Base-by-base conservation (phyloP, 2,329 filamentous ascomycete species). In the Decorospora gaudefroyi region DNA sequence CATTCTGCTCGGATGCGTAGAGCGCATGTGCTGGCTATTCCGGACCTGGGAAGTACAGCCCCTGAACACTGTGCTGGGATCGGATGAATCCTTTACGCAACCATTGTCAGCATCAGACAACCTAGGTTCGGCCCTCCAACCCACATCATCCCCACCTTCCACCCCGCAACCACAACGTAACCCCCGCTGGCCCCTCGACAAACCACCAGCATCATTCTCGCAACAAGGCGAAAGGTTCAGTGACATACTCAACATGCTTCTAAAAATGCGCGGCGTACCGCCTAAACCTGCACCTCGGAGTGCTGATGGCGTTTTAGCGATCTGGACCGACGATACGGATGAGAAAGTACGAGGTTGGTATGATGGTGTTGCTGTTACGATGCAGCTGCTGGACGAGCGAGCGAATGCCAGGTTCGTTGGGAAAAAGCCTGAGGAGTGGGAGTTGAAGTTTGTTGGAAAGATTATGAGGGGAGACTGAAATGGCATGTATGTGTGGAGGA, bases 21-120 rank as follows among this genome's bases (percentile, higher is more conserved):
- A 84, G 65, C 74, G 80, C 40, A 81, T 80, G 66, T 78, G 78
- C 58, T 81, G 78, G 73, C 67, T 82, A 3, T 84, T 80, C 65
- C 75, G 72, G 21, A 75, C 71, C 1, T 81, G 77, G 77, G 76
- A 80, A 33, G 38, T 56, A 1, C 48, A 51, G 1, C 31, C 32
- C 8, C 30, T 43, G 10, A 18, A 29, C 5, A n/a, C 38, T 11
- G 29, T 39, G 13, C 12, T 15, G 9, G 19, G 26, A 3, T 21
- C 34, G 4, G 33, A 38, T 4, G 47, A 56, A 19, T 25, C 43
- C 0, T 12, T 42, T 17, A 28, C 31, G 8, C 46, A 48, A 13
- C 12, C 42, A 9, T 29, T 38, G 9, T 37, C 48, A 1, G 11
- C 36, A n/a, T 57, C 60, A 7, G 49, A 38, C 11, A 55, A 64